phyloP scores from a whole-genome alignment of 2,329 filamentous ascomycete genomes.

The Aspergillus luchuensis region DNA sequence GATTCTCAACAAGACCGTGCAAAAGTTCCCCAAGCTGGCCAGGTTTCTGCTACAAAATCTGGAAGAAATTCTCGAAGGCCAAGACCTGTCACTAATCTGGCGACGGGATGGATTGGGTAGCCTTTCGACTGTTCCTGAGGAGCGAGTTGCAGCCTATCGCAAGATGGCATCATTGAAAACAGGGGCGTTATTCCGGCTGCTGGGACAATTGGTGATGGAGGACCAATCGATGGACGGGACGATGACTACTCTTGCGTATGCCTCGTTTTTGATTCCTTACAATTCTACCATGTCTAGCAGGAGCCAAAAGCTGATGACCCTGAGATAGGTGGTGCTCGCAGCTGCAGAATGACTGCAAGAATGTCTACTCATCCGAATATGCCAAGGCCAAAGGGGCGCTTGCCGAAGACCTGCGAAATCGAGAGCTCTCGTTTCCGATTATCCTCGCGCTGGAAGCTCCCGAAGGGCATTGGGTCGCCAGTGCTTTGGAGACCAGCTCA shows the following conservation, averaged over 20 bases:
- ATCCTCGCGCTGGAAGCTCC: conserved; percentile 22
- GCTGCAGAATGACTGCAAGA: conserved; percentile 29
- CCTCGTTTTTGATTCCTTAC: background rate
- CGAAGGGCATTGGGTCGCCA: conserved; percentile 19
- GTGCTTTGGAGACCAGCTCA: conserved; percentile 18
- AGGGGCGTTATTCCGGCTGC: conserved; percentile 24
- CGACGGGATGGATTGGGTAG: conserved; percentile 22
- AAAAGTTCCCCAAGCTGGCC: conserved; percentile 18
- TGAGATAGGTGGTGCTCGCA: conserved; percentile 25
- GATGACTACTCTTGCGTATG: conserved; percentile 23
- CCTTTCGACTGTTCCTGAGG: conserved; percentile 13
- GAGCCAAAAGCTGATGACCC: background rate
- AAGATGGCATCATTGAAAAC: conserved; percentile 25
- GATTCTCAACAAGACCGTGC: conserved; percentile 19
- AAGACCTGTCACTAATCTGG: conserved; percentile 28
- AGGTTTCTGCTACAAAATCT: conserved; percentile 24
- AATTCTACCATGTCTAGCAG: background rate
- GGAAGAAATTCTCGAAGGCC: conserved; percentile 26
- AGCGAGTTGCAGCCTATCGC: conserved; percentile 19
- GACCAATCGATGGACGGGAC: conserved; percentile 20
- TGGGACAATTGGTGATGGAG: conserved; percentile 23
- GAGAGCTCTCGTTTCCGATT: conserved; percentile 25
- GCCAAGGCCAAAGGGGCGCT: conserved; percentile 22
- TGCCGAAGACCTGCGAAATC: conserved; percentile 25
- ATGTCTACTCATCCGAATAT: conserved; percentile 28